Evolutionary conservation across 495 filamentous ascomycete species (phyloP).

Genomic region (Endocarpon pusillum): DNA sequence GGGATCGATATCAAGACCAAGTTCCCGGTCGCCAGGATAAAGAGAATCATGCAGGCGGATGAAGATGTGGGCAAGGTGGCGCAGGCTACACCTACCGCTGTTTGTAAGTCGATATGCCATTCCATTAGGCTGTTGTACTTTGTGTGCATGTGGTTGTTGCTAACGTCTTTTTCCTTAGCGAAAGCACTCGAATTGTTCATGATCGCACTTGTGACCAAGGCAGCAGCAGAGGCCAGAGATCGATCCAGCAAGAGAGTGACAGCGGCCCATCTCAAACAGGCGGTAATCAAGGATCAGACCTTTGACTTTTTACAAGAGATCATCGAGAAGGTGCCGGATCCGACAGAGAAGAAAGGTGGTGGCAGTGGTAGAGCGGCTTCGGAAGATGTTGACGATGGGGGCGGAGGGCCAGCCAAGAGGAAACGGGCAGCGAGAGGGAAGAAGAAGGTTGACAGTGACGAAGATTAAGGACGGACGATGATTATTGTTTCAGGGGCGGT

Average conservation of each 20-base stretch:
- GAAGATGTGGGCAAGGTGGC: constrained; percentile 98
- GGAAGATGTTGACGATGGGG: constrained; percentile 20
- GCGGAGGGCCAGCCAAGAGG: constrained; percentile 19
- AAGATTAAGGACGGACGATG: constrained; percentile 18
- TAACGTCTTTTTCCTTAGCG: constrained; percentile 20
- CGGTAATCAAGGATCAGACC: constrained; percentile 67
- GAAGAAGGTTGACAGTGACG: constrained; percentile 35
- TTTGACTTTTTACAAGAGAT: constrained; percentile 91
- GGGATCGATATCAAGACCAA: constrained; percentile 75
- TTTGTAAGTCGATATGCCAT: constrained; percentile 44
- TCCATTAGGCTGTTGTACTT: constrained; percentile 1
- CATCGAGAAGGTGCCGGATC: constrained; percentile 64
- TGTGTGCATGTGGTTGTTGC: too few relatives aligned
- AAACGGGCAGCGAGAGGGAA: constrained; percentile 24
- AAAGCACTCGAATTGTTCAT: constrained; percentile 97
- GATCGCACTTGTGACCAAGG: constrained; percentile 78
- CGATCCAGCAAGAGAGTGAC: constrained; percentile 79
- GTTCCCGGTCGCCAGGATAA: constrained; percentile 94
- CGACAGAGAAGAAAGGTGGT: constrained; percentile 34
- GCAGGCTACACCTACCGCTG: constrained; percentile 86
- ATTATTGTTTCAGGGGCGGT: too few relatives aligned
- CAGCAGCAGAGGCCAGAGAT: constrained; percentile 63
- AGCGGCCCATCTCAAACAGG: constrained; percentile 77
- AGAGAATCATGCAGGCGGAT: constrained; percentile 98
- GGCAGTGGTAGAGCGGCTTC: constrained; percentile 24